Conservation (phyloP, 2,329 filamentous ascomycete species). For the Fusarium sterilihyphosum region DNA sequence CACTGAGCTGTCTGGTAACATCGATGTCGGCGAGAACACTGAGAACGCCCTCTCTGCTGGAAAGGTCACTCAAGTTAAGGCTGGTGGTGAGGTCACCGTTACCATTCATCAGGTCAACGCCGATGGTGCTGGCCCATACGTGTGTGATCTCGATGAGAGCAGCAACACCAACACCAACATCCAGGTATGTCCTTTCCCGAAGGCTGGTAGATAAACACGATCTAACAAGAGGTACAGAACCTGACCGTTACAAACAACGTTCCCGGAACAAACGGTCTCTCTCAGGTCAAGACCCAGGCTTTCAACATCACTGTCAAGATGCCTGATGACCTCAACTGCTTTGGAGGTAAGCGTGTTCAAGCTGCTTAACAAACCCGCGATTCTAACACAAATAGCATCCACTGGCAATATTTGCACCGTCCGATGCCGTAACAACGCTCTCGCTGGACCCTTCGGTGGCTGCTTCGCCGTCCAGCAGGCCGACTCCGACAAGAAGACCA, state of each 20-base stretch:
- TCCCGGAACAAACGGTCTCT: conserved; percentile 66
- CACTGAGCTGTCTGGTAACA: conserved; percentile 68
- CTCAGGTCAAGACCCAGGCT: conserved; percentile 63
- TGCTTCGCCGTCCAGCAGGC: conserved; percentile 68
- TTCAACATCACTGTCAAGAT: conserved; percentile 66
- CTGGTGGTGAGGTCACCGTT: conserved; percentile 61
- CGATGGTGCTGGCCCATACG: conserved; percentile 70
- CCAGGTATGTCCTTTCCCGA: background rate
- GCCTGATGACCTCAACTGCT: conserved; percentile 60
- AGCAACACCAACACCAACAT: conserved; percentile 50
- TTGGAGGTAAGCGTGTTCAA: conserved; percentile 55
- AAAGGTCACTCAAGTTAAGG: conserved; percentile 60
- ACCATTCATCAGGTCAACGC: conserved; percentile 74
- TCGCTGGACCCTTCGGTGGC: conserved; percentile 66
- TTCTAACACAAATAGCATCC: conserved; percentile 49
- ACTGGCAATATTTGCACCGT: conserved; percentile 69
- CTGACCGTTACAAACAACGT: conserved; percentile 68
- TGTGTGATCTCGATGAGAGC: conserved; percentile 62
- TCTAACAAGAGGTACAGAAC: conserved; percentile 31
- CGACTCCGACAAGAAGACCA: conserved; percentile 53
- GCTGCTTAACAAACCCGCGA: too few relatives aligned
- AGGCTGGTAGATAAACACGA: rapidly evolving
- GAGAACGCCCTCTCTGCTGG: conserved; percentile 59
- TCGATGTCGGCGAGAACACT: conserved; percentile 67
- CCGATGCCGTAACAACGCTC: conserved; percentile 67